Conservation (phyloP, 176 grass and related monocot genomes). For the Phyllostachys edulis region DNA sequence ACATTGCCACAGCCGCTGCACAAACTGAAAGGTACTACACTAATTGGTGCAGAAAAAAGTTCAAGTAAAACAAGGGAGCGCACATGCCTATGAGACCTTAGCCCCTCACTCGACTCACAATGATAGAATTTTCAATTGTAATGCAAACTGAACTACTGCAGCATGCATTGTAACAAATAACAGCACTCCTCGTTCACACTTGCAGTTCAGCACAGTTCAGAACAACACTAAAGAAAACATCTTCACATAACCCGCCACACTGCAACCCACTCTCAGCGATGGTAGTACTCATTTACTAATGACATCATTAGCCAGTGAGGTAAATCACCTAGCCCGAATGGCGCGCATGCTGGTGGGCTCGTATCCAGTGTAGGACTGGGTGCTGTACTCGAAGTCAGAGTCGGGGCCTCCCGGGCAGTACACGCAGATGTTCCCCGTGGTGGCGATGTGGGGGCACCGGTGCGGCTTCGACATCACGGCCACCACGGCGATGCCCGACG, state of each 20-base stretch:
- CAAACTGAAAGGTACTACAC: neutral
- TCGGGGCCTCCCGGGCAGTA: slow-evolving; percentile 94
- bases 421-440: slow-evolving; percentile 94
- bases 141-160: neutral
- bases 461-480: slow-evolving; percentile 99
- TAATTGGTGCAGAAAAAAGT: neutral
- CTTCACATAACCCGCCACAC: neutral
- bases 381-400: slow-evolving; percentile 98
- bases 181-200: neutral
- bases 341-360: slow-evolving; percentile 98
- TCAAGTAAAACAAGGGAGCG: neutral
- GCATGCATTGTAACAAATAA: neutral
- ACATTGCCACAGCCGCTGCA: neutral
- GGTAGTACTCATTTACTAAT: neutral
- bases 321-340: slow-evolving; percentile 80
- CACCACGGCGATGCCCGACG: slow-evolving; percentile 91
- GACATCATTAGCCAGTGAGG: neutral
- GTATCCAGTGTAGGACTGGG: slow-evolving; percentile 94
- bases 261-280: neutral
- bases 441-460: slow-evolving; percentile 89
- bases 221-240: neutral
- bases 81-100: neutral
- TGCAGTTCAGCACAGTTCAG: neutral
- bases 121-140: neutral
- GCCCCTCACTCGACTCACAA: neutral